Evolutionary conservation across 2,329 filamentous ascomycete species (phyloP).

Genomic region (Calonectria pauciramosa): DNA sequence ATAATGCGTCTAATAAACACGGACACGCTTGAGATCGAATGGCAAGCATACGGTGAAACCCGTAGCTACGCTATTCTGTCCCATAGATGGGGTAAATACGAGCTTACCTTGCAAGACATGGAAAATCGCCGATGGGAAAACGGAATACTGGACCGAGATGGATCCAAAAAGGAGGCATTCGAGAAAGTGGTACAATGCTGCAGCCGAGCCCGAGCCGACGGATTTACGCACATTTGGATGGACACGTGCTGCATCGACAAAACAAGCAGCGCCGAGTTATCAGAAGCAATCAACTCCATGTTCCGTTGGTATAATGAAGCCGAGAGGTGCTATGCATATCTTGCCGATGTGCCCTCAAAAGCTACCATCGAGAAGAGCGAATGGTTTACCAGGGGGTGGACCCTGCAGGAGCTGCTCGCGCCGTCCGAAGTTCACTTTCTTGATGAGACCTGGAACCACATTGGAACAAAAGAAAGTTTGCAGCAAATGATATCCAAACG

Average conservation of each 20-base stretch:
- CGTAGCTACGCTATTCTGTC: background rate
- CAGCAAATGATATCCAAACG: background rate
- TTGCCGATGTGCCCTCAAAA: background rate
- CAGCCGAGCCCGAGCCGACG: background rate
- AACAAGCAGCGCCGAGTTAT: background rate
- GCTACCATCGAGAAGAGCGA: background rate
- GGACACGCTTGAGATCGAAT: background rate
- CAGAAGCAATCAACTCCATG: background rate
- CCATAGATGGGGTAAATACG: background rate
- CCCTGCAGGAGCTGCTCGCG: background rate
- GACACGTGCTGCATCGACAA: slow-evolving; percentile 3
- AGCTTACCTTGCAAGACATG: background rate
- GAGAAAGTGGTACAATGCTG: background rate
- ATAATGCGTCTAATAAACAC: background rate
- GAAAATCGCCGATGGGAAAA: background rate
- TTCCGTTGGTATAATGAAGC: background rate
- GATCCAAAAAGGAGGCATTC: background rate
- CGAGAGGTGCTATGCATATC: background rate
- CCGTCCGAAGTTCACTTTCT: background rate
- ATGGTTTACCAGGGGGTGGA: background rate
- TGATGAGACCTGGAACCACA: background rate
- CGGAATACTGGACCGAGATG: background rate
- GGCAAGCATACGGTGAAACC: background rate
- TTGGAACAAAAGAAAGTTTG: background rate
- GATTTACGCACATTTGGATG: background rate